A percentile compares a stretch with the other conserved stretches of the same genome.
Evolutionary conservation across 148 eudicot genomes (phyloP).

Genomic region (Fallopia convolvulus): DNA sequence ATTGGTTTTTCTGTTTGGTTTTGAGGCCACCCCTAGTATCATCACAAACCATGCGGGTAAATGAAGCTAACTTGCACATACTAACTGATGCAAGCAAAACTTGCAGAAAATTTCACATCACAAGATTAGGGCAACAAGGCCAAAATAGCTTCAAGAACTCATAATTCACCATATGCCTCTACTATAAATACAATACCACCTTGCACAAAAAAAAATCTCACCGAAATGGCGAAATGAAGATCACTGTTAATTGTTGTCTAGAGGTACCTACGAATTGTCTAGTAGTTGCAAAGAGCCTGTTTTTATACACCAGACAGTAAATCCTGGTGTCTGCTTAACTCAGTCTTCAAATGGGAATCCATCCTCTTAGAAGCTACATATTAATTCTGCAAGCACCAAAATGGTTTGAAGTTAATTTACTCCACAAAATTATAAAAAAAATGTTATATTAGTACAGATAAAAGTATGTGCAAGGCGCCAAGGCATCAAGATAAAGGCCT

Average conservation of each 20-base stretch:
- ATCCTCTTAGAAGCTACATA: not conserved
- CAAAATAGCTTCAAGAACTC: not conserved
- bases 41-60: not conserved
- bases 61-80: not conserved
- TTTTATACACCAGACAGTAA: not conserved
- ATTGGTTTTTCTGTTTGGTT: too few species aligned
- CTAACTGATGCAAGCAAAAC: not conserved
- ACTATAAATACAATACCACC: not conserved
- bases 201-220: not conserved
- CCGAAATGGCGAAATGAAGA: not conserved
- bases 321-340: not conserved
- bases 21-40: too few species aligned
- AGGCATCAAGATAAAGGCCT: not conserved
- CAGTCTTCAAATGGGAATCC: not conserved
- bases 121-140: slow-evolving; percentile 3
- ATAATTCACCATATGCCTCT: not conserved
- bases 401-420: not conserved
- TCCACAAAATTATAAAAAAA: not conserved
- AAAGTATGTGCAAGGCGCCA: not conserved
- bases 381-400: not conserved
- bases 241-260: not conserved
- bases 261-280: not conserved
- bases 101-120: not conserved
- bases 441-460: not conserved
- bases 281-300: slow-evolving; percentile 2